Base-by-base conservation (phyloP, 2,329 filamentous ascomycete genomes). In the Clarireedia sp. region DNA sequence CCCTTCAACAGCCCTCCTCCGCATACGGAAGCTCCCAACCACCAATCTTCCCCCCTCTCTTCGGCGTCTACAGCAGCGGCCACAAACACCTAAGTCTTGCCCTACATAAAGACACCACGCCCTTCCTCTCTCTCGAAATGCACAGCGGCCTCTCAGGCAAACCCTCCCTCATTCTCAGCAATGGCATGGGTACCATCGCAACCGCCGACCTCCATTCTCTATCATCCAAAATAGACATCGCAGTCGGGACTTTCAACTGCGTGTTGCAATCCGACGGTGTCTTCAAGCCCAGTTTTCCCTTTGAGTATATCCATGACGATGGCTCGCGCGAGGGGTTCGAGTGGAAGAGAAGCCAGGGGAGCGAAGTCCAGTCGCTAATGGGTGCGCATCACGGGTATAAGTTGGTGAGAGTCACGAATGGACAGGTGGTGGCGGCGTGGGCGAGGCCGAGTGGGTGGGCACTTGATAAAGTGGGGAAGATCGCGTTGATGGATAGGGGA, bases 401-500 rank as follows among this genome's bases (percentile, higher is more conserved):
- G 24, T 21, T 48, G 8, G 51, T 49, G 45, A 48, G 51, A 14
- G 24, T 21, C 3, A 21, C 16, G 19, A 49, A 9, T 7, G 51
- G 45, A 19, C 29, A 49, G 24, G 16, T 54, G 2, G 14, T 54
- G 6, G 51, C 51, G 10, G 45, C 51, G 8, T 54, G 51, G 51
- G 36, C 45, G 1, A 19, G 26, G 10, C 37, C 45, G 5, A 19
- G 17, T 14, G 19, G 37, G 2, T n/a, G 7, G 17, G 41, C 23
- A 14, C 3, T 43, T n/a, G 36, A 41, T 12, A 54, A 49, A 12
- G 5, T 54, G 17, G 51, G 45, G 3, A 54, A 54, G 16, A 24
- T 54, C 36, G 51, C 36, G 26, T 17, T 54, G 5, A 24, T 54
- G 45, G 51, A 54, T 10, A 49, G 51, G 38, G 45, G 51, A 2